These are phyloP conservation scores for Parathielavia hyrcaniae DNA, from an alignment of 495 filamentous ascomycete genomes.

Conservation along the genomic window DNA sequence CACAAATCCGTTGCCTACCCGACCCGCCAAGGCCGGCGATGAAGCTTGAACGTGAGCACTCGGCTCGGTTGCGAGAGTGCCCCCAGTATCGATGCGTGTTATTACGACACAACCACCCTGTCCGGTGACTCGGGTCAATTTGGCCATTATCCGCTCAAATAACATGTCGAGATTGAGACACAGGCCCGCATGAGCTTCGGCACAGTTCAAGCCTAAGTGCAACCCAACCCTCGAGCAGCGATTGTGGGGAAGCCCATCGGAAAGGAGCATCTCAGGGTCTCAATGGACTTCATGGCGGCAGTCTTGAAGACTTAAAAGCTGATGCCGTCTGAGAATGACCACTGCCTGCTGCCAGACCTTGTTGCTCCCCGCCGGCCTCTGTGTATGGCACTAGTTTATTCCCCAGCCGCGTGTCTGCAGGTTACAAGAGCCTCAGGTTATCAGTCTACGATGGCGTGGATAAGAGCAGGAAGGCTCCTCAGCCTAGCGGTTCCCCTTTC, in stretches of 20 bases:
- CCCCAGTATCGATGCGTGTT: neutral
- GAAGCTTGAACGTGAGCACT: neutral
- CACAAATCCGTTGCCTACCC: slow-evolving; percentile 8
- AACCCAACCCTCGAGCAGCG: slow-evolving; percentile 6
- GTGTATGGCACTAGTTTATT: neutral
- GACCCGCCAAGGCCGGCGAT: neutral
- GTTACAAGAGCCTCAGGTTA: neutral
- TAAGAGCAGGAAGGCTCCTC: neutral
- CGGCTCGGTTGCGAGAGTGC: neutral
- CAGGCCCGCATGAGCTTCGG: neutral
- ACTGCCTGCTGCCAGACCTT: slow-evolving; percentile 1
- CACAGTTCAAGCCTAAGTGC: slow-evolving; percentile 18
- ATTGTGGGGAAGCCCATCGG: slow-evolving; percentile 12
- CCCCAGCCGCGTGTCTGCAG: neutral
- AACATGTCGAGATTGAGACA: slow-evolving; percentile 16
- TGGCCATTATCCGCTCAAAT: slow-evolving; percentile 4
- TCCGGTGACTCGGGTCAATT: neutral
- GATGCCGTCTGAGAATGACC: neutral
- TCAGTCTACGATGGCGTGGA: neutral
- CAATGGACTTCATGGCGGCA: neutral
- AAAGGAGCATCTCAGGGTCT: neutral
- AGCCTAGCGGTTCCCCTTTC: slow-evolving; percentile 6
- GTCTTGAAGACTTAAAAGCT: slow-evolving; percentile 7
- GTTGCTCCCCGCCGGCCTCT: slow-evolving; percentile 1
- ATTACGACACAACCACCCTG: slow-evolving; percentile 2